A percentile compares a stretch with the other conserved stretches of the same genome.
These are phyloP conservation scores for Berberis thunbergii DNA, from an alignment of 164 flowering plant genomes.

Conservation along the genomic window DNA sequence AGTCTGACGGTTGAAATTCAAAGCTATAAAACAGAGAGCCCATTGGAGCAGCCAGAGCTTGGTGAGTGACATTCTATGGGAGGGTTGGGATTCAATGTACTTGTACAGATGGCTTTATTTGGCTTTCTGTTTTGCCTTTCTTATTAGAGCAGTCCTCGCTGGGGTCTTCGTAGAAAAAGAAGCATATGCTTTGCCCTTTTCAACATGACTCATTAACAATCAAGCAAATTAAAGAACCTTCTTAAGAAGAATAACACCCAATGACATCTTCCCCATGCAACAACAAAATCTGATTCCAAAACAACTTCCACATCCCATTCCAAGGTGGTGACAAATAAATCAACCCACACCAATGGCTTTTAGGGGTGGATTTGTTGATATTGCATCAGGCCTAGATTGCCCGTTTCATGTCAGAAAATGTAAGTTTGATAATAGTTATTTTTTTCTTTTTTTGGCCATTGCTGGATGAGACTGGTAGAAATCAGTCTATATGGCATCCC, in stretches of 20 bases:
- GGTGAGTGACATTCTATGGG: no score
- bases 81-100: no score
- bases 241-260: background rate
- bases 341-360: background rate
- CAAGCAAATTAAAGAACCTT: slow-evolving; percentile 1
- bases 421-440: slow-evolving; percentile 5
- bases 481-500: no score
- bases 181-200: slow-evolving; percentile 1
- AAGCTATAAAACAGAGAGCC: no score
- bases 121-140: no score
- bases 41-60: no score
- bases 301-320: background rate
- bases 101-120: no score
- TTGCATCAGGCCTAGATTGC: background rate
- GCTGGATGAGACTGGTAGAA: no score
- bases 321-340: background rate
- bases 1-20: no score
- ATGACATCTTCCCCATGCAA: background rate
- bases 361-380: background rate
- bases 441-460: background rate
- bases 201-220: background rate
- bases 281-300: slow-evolving; percentile 29
- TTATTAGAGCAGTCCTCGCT: background rate
- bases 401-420: slow-evolving; percentile 31
- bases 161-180: background rate